phyloP scores from a whole-genome alignment of 2,329 filamentous ascomycete genomes.

The Venturiaceae sp. region DNA sequence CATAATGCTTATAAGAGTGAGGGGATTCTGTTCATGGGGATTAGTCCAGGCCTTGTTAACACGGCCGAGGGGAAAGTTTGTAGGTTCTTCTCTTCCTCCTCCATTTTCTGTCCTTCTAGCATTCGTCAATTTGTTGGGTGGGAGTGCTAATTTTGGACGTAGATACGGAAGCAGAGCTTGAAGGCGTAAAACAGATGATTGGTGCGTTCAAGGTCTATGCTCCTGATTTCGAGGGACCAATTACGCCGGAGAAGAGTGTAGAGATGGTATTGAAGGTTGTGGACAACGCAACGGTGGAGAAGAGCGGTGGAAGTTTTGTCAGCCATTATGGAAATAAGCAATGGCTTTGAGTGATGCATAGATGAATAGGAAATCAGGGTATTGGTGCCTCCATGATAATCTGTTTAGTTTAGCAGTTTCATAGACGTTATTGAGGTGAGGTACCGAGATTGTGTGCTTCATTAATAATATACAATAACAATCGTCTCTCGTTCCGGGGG shows the following conservation, averaged over 20 bases:
- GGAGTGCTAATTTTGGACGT: not conserved
- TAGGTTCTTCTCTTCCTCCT: not conserved
- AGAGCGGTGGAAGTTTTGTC: slow-evolving; percentile 41
- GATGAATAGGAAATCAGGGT: too few species aligned
- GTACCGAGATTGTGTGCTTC: too few species aligned
- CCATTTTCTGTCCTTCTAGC: too few species aligned
- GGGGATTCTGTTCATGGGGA: slow-evolving; percentile 16
- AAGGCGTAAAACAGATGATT: not conserved
- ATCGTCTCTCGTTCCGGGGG: not conserved
- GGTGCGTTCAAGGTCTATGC: not conserved
- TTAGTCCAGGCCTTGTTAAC: slow-evolving; percentile 19
- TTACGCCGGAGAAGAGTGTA: slow-evolving; percentile 18
- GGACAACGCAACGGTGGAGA: slow-evolving; percentile 32
- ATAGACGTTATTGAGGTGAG: too few species aligned
- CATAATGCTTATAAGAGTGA: slow-evolving; percentile 14
- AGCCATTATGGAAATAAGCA: slow-evolving; percentile 45
- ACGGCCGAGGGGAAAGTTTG: slow-evolving; percentile 13
- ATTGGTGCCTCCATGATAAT: too few species aligned
- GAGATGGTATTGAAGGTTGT: slow-evolving; percentile 19
- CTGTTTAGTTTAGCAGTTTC: too few species aligned
- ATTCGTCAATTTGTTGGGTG: not conserved
- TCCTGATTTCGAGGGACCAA: slow-evolving; percentile 10
- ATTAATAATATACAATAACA: too few species aligned
- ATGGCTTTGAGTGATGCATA: slow-evolving; percentile 34
- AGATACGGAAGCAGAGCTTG: not conserved